phyloP scores from a whole-genome alignment of 139 green algal genomes.

The Micromonas pusilla region DNA sequence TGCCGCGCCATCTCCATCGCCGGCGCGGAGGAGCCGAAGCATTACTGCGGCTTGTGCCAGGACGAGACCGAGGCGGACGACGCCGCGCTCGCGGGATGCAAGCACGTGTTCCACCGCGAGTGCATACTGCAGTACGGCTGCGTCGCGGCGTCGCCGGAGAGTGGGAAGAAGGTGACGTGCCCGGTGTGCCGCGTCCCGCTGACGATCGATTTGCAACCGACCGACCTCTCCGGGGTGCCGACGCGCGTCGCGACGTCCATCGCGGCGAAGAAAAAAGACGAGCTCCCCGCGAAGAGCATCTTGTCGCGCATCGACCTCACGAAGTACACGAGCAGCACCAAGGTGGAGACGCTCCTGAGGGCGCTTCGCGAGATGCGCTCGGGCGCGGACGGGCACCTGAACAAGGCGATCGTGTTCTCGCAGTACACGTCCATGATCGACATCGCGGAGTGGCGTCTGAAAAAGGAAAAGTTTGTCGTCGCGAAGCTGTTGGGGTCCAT shows the following conservation, averaged over 20 bases:
- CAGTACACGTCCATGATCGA: constrained; percentile 95
- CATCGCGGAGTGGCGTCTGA: constrained; percentile 64
- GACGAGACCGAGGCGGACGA: constrained; percentile 13
- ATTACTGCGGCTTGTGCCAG: not conserved
- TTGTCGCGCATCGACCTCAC: constrained; percentile 58
- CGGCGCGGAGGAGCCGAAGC: not conserved
- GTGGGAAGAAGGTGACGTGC: constrained; percentile 47
- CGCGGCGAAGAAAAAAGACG: not conserved
- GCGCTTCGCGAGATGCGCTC: constrained; percentile 46
- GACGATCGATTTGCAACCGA: constrained; percentile 62
- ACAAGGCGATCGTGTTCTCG: constrained; percentile 85
- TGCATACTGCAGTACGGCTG: constrained; percentile 64
- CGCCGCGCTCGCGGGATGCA: constrained; percentile 43
- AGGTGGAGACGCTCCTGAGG: constrained; percentile 64
- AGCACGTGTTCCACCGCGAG: constrained; percentile 70
- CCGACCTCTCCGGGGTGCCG: not conserved
- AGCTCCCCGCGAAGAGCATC: constrained; percentile 50
- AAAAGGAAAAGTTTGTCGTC: constrained; percentile 47
- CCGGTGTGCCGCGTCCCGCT: constrained; percentile 62
- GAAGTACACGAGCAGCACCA: constrained; percentile 77
- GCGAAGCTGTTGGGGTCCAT: constrained; percentile 16
- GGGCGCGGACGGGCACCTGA: constrained; percentile 48
- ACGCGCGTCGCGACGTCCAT: not conserved
- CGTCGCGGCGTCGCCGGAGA: not conserved
- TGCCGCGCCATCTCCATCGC: not conserved